Evolutionary conservation across 805 yeast genomes (phyloP).

Genomic region (Saturnispora sekii): DNA sequence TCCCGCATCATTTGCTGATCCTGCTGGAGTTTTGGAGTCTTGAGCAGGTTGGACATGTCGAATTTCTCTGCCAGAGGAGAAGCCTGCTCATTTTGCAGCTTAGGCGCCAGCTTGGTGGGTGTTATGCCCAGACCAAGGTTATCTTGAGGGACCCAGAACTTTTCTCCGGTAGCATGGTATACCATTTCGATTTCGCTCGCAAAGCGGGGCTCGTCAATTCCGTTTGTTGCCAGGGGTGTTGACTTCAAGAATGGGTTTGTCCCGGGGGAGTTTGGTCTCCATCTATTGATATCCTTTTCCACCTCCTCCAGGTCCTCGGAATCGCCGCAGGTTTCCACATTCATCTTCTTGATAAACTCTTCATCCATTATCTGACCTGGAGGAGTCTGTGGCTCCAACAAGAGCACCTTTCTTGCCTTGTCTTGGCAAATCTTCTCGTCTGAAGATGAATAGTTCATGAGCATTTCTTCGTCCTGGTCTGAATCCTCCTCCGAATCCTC

Average conservation of each 20-base stretch:
- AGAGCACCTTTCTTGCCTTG: too few relatives aligned
- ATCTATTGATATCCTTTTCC: slow-evolving; percentile 10
- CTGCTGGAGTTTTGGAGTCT: slow-evolving; percentile 8
- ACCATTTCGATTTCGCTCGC: slow-evolving; percentile 32
- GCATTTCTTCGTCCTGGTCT: slow-evolving; percentile 4
- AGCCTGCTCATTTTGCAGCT: background rate
- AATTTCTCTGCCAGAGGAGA: background rate
- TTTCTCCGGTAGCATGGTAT: slow-evolving; percentile 34
- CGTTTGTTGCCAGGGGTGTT: background rate
- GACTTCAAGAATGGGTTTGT: slow-evolving; percentile 22
- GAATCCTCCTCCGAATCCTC: slow-evolving; percentile 14
- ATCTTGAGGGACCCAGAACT: slow-evolving; percentile 23
- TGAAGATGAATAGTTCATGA: slow-evolving; percentile 8
- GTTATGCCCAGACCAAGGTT: slow-evolving; percentile 27
- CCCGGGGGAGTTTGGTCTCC: slow-evolving; percentile 10
- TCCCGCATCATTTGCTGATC: slow-evolving; percentile 1
- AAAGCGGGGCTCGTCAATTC: slow-evolving; percentile 15
- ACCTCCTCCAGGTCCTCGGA: slow-evolving; percentile 15
- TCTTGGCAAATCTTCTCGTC: too few relatives aligned
- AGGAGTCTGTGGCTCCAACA: slow-evolving; percentile 28
- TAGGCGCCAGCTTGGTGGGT: slow-evolving; percentile 24
- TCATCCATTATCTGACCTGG: slow-evolving; percentile 28
- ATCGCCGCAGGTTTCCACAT: slow-evolving; percentile 14
- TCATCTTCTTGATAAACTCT: slow-evolving; percentile 23
- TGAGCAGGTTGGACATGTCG: slow-evolving; percentile 3